Evolutionary conservation across 2,329 filamentous ascomycete species (phyloP).

Genomic region (Westerdykella ornata): DNA sequence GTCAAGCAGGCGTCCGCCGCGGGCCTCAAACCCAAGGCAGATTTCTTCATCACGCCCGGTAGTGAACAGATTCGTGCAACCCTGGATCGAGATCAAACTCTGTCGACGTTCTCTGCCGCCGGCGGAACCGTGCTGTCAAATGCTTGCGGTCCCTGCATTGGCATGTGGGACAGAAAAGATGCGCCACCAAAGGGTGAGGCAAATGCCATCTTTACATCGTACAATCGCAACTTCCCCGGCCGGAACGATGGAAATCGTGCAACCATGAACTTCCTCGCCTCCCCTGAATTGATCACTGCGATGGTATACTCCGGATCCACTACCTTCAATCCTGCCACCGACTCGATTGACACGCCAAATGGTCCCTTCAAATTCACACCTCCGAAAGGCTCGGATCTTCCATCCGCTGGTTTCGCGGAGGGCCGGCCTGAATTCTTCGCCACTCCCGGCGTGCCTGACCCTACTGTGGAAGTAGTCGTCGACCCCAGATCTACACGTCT

Average conservation of each 20-base stretch:
- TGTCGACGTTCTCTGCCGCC: slow-evolving; percentile 76
- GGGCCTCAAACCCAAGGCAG: slow-evolving; percentile 80
- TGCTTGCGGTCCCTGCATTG: slow-evolving; percentile 85
- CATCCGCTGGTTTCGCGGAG: slow-evolving; percentile 68
- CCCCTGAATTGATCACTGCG: slow-evolving; percentile 91
- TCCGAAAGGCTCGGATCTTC: slow-evolving; percentile 56
- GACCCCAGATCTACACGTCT: slow-evolving; percentile 84
- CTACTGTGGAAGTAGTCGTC: slow-evolving; percentile 66
- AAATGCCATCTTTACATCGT: slow-evolving; percentile 94
- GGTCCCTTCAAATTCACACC: slow-evolving; percentile 83
- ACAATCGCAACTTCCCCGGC: slow-evolving; percentile 97
- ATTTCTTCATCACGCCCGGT: slow-evolving; percentile 94
- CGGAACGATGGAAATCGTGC: slow-evolving; percentile 94
- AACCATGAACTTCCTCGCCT: slow-evolving; percentile 98
- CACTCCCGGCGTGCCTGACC: slow-evolving; percentile 63
- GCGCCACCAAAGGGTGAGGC: slow-evolving; percentile 73
- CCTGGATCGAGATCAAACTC: slow-evolving; percentile 78
- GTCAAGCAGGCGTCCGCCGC: slow-evolving; percentile 85
- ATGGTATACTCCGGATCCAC: slow-evolving; percentile 90
- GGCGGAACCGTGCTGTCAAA: slow-evolving; percentile 89
- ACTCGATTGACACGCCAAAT: slow-evolving; percentile 70
- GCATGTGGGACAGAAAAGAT: slow-evolving; percentile 81
- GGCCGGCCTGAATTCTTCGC: slow-evolving; percentile 71
- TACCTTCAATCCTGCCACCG: slow-evolving; percentile 93
- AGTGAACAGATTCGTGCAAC: slow-evolving; percentile 96